Conservation (phyloP, 2,329 filamentous ascomycete genomes). For the Neurospora sp. region DNA sequence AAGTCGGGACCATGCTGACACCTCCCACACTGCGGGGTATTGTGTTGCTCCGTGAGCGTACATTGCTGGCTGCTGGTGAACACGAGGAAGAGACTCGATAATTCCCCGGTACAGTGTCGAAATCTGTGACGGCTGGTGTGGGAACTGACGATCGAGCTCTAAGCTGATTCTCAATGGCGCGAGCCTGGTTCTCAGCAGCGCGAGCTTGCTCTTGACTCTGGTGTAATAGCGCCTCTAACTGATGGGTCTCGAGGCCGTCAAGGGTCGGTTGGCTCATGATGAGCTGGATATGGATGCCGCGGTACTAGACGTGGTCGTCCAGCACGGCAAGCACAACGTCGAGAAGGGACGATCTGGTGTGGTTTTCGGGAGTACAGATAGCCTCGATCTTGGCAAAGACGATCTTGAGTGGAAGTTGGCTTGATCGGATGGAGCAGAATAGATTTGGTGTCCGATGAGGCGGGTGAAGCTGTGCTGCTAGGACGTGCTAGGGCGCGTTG, state of each 20-base stretch:
- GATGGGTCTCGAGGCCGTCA: slow-evolving; percentile 5
- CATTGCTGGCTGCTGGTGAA: slow-evolving; percentile 15
- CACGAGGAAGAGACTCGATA: slow-evolving; percentile 20
- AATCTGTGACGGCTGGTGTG: neutral
- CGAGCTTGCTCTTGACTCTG: slow-evolving; percentile 9
- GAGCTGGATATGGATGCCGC: neutral
- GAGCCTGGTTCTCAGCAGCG: slow-evolving; percentile 5
- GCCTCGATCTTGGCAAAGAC: neutral
- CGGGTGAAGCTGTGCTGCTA: neutral
- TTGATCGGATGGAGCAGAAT: neutral
- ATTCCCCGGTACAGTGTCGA: slow-evolving; percentile 16
- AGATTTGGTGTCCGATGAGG: neutral
- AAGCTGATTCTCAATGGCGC: slow-evolving; percentile 8
- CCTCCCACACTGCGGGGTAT: slow-evolving; percentile 19
- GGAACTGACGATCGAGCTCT: slow-evolving; percentile 7
- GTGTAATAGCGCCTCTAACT: slow-evolving; percentile 9
- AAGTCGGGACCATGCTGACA: neutral
- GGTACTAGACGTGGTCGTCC: neutral
- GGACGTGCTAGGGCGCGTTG: slow-evolving; percentile 4
- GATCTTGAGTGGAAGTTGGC: neutral
- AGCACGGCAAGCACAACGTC: neutral
- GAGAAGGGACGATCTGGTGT: neutral
- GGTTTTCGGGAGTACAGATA: neutral
- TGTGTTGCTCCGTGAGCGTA: slow-evolving; percentile 20
- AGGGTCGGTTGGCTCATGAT: slow-evolving; percentile 9